Conservation (phyloP, 2,329 filamentous ascomycete species). For the Microcera coccophila region DNA sequence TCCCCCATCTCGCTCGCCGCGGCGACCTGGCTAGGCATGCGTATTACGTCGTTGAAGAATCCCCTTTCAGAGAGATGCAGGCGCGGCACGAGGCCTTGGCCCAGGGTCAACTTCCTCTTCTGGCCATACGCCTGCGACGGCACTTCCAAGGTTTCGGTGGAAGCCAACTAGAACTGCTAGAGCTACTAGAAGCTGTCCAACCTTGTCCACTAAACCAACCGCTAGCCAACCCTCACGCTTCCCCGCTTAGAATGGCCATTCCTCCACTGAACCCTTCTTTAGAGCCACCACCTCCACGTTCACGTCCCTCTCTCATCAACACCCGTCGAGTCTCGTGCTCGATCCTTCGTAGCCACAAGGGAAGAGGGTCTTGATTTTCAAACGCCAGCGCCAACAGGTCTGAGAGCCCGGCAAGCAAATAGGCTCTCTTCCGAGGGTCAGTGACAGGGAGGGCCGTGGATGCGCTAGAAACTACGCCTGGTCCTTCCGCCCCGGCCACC, state of each 20-base stretch:
- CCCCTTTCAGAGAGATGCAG: constrained; percentile 27
- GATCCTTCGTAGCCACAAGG: neutral
- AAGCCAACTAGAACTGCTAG: neutral
- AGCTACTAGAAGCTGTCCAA: too few relatives aligned
- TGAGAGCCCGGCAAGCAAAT: constrained; percentile 13
- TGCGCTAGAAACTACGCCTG: neutral
- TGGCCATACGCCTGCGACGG: constrained; percentile 16
- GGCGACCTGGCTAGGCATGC: too few relatives aligned
- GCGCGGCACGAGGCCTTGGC: constrained; percentile 17
- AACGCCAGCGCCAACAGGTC: neutral
- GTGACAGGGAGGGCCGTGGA: constrained; percentile 9
- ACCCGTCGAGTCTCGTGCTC: neutral
- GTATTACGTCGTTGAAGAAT: too few relatives aligned
- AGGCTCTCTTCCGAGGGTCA: constrained; percentile 15
- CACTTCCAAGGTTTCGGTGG: neutral
- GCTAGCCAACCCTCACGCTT: neutral
- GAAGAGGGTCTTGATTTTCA: neutral
- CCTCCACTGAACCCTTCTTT: too few relatives aligned
- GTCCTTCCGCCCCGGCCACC: neutral
- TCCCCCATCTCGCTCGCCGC: too few relatives aligned
- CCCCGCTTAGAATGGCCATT: too few relatives aligned
- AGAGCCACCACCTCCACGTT: constrained; percentile 1
- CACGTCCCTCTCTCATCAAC: constrained; percentile 7
- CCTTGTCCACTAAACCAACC: neutral
- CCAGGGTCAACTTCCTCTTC: constrained; percentile 26